Evolutionary conservation across 2,329 filamentous ascomycete genomes (phyloP), one percentile per base, ranked within the genome.

Genomic region (Talaromyces sp.): DNA sequence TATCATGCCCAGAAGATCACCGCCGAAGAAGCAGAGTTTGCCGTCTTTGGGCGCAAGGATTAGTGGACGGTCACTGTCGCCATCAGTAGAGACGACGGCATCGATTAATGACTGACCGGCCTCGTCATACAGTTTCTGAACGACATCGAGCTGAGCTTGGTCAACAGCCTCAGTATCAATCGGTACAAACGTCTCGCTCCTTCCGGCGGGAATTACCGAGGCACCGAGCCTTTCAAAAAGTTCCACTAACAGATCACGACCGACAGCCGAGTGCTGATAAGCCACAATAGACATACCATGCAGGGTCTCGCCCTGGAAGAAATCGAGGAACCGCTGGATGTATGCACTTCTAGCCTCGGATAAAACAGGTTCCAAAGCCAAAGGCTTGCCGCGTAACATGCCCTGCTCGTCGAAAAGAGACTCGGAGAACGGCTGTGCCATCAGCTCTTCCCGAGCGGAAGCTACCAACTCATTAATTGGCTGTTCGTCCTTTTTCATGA

Each of bases 151-250:
- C 44, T 73, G 72, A 12, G 69, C 68, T 48, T 70, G 68, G 55
- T 73, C 72, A 39, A 74, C 73, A 12, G 72, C 72, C 67, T 74
- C 72, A 3, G 72, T 74, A 56, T 74, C 72, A 37, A 73, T 74
- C 0, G 72, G 72, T 1, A 74, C 71, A 50, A 74, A 74, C 14
- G 69, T 73, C 21, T 72, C 69, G 60, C 72, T 74, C 58, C 72
- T 71, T 7, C 72, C 72, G n/a, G 68, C 69, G 21, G 72, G 61
- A 25, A 66, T 68, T 37, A 72, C 72, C 21, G 69, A 62, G 2
- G 72, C 72, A 2, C 71, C 72, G 54, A 74, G 68, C 12, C 65
- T 66, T 58, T 71, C 54, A n/a, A 73, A 64, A 21, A 74, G 65
- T 31, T 74, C 72, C 1, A 60, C 58, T 9, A 50, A 40, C 12